Conservation (phyloP, 345 rosid species). For the Eutrema heterophyllum region DNA sequence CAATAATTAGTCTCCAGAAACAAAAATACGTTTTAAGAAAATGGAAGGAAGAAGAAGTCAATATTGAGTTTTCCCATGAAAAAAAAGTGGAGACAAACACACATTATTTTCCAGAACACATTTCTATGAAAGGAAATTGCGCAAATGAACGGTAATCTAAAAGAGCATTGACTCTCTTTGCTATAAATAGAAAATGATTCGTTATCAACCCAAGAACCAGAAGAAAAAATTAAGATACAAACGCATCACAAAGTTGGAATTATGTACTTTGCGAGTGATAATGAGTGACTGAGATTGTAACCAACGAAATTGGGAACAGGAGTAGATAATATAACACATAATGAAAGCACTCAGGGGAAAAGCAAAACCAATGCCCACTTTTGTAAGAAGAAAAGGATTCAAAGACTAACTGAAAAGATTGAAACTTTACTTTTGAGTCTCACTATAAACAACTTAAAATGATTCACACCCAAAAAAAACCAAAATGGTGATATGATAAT, state of each 20-base stretch:
- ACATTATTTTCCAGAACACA: conserved; percentile 16
- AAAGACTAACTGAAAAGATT: neutral
- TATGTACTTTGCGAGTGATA: conserved; percentile 29
- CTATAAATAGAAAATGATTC: conserved; percentile 29
- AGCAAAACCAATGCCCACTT: conserved; percentile 6
- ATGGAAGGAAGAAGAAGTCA: conserved; percentile 7
- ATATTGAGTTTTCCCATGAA: conserved; percentile 3
- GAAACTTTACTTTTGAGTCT: conserved; percentile 12
- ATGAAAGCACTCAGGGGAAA: conserved; percentile 25
- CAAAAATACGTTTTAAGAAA: neutral
- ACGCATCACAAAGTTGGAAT: conserved; percentile 9
- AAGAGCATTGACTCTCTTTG: conserved; percentile 12
- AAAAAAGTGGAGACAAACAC: conserved; percentile 22
- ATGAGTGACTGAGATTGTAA: conserved; percentile 31
- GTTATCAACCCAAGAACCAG: conserved; percentile 27
- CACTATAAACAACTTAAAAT: conserved; percentile 38
- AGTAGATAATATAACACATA: conserved; percentile 27
- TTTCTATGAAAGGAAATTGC: conserved; percentile 10
- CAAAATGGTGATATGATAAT: conserved; percentile 29
- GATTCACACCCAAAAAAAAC: neutral
- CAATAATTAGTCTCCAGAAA: neutral
- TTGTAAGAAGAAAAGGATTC: neutral
- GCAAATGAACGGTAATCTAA: conserved; percentile 16
- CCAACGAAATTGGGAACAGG: conserved; percentile 20
- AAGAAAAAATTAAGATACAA: neutral